These are phyloP conservation scores for Typha latifolia DNA, from an alignment of 176 grass and related monocot species.

Conservation along the genomic window DNA sequence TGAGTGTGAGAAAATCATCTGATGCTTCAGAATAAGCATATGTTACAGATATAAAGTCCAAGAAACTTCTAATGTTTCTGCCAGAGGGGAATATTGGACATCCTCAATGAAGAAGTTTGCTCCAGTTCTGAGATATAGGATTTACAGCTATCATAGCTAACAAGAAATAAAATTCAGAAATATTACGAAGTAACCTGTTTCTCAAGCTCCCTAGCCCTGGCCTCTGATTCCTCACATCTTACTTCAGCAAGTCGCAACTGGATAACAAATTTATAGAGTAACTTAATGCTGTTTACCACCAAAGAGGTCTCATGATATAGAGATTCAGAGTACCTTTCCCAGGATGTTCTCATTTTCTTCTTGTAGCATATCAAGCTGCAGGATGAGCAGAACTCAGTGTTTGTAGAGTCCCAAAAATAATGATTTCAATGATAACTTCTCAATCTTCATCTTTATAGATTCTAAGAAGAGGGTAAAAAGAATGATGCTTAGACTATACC, in stretches of 20 bases:
- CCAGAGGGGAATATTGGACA: too few relatives aligned
- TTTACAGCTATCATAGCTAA: too few relatives aligned
- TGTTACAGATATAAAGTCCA: too few relatives aligned
- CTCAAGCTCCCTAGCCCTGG: slow-evolving; percentile 87
- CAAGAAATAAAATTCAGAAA: too few relatives aligned
- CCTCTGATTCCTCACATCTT: slow-evolving; percentile 78
- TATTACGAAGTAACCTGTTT: slow-evolving; percentile 46
- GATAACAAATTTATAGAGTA: slow-evolving; percentile 11
- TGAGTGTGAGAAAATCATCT: too few relatives aligned
- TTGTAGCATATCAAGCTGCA: slow-evolving; percentile 99
- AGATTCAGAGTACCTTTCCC: slow-evolving; percentile 63
- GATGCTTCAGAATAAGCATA: too few relatives aligned
- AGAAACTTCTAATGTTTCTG: too few relatives aligned
- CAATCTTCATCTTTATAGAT: background rate
- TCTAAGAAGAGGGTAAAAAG: background rate
- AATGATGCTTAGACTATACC: slow-evolving; percentile 41
- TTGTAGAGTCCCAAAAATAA: slow-evolving; percentile 6
- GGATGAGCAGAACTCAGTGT: slow-evolving; percentile 29
- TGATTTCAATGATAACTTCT: background rate
- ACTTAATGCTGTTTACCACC: background rate
- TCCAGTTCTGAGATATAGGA: too few relatives aligned
- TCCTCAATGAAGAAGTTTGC: too few relatives aligned
- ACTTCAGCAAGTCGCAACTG: slow-evolving; percentile 94
- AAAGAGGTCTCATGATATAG: background rate
- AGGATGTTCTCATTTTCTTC: slow-evolving; percentile 92